A percentile compares a stretch with the other conserved stretches of the same genome.
Conservation (phyloP, 495 filamentous ascomycete genomes). For the Penicillium cataractarum region DNA sequence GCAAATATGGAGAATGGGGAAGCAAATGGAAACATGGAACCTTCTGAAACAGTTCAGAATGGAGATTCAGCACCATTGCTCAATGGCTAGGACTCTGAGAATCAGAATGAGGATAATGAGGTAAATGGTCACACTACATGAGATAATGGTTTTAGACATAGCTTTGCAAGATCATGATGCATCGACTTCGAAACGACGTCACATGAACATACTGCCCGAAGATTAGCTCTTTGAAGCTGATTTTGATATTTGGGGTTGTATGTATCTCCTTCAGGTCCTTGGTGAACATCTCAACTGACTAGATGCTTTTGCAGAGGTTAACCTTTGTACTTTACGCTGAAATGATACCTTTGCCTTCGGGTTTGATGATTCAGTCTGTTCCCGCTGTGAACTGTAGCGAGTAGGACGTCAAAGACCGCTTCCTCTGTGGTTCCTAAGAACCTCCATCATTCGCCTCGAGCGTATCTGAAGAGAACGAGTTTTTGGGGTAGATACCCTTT, state of each 20-base stretch:
- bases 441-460: too few species aligned
- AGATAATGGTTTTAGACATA: slow-evolving; percentile 1
- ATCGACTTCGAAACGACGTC: slow-evolving; percentile 11
- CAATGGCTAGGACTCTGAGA: not conserved
- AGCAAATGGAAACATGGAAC: slow-evolving; percentile 8
- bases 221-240: not conserved
- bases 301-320: not conserved
- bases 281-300: not conserved
- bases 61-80: not conserved
- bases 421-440: too few species aligned
- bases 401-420: too few species aligned
- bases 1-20: slow-evolving; percentile 1
- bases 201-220: slow-evolving; percentile 7
- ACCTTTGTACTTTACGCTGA: not conserved
- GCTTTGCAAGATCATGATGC: slow-evolving; percentile 17
- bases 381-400: not conserved
- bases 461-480: too few species aligned
- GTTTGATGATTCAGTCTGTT: not conserved
- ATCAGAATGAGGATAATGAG: not conserved
- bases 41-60: not conserved
- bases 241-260: not conserved
- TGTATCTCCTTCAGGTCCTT: not conserved
- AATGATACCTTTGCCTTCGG: not conserved
- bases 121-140: slow-evolving; percentile 20
- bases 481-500: too few species aligned